phyloP scores from a whole-genome alignment of 2,329 filamentous ascomycete genomes.

The Cylindrodendrum hubeiense region DNA sequence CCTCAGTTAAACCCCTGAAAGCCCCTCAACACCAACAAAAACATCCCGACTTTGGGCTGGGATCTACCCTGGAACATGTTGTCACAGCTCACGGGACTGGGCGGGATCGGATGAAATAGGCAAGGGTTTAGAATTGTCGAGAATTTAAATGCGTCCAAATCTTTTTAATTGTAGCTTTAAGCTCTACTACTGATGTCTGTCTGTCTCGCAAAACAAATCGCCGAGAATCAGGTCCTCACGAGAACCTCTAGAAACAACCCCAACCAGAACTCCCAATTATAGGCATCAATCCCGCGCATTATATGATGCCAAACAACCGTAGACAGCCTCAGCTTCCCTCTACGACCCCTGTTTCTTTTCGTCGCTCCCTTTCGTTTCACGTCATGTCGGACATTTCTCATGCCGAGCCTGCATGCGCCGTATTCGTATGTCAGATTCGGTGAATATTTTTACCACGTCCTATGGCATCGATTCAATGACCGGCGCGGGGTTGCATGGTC shows the following conservation, averaged over 20 bases:
- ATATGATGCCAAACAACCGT: no score
- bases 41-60: slow-evolving; percentile 3
- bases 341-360: background rate
- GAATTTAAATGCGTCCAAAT: background rate
- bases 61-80: background rate
- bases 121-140: background rate
- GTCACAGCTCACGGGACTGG: background rate
- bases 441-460: no score
- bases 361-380: background rate
- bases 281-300: background rate
- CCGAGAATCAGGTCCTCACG: background rate
- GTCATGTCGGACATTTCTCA: background rate
- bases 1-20: slow-evolving; percentile 36
- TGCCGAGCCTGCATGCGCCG: background rate
- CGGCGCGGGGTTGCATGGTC: no score
- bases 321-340: no score
- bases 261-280: background rate
- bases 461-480: no score
- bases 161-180: background rate
- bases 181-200: background rate
- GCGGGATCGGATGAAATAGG: background rate
- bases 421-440: slow-evolving; percentile 9
- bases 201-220: background rate
- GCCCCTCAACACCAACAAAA: slow-evolving; percentile 24
- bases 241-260: background rate